Evolutionary conservation across 2,329 filamentous ascomycete species (phyloP).

Genomic region (Pseudogymnoascus sp.): DNA sequence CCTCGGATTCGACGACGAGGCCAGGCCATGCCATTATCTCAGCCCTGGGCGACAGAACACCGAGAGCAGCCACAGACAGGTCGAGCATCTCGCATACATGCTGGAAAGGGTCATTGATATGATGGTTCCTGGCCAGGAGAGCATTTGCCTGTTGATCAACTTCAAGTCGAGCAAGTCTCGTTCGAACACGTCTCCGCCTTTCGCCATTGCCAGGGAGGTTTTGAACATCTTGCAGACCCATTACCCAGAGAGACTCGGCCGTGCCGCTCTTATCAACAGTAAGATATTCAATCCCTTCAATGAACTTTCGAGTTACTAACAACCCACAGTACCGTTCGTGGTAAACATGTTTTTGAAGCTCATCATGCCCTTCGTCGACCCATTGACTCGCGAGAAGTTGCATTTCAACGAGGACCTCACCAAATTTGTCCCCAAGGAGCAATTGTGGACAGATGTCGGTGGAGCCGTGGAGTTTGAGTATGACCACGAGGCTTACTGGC

Average conservation of each 20-base stretch:
- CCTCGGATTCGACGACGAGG: conserved; percentile 76
- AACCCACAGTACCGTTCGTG: conserved; percentile 67
- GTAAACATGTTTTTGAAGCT: conserved; percentile 93
- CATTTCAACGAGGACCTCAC: conserved; percentile 93
- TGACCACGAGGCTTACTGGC: conserved; percentile 84
- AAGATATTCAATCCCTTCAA: conserved; percentile 28
- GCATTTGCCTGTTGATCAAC: conserved; percentile 77
- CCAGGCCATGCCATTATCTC: conserved; percentile 83
- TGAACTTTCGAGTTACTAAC: conserved; percentile 17
- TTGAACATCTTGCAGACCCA: conserved; percentile 87
- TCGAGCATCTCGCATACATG: conserved; percentile 95
- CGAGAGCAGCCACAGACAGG: conserved; percentile 71
- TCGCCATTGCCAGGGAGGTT: conserved; percentile 73
- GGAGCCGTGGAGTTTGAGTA: conserved; percentile 86
- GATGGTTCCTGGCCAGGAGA: conserved; percentile 81
- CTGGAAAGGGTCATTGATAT: conserved; percentile 81
- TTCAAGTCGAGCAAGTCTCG: conserved; percentile 73
- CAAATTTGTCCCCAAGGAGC: conserved; percentile 68
- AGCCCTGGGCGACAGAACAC: conserved; percentile 90
- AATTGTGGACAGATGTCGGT: conserved; percentile 67
- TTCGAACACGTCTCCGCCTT: conserved; percentile 61
- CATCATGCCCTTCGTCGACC: conserved; percentile 94
- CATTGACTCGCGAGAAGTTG: conserved; percentile 84
- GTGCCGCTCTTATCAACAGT: conserved; percentile 85
- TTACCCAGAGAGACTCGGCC: conserved; percentile 85